Percentiles rank a stretch among this genome's conserved stretches.
phyloP scores from a whole-genome alignment of 257 asterid genomes.

The Solanum gracilifrons region DNA sequence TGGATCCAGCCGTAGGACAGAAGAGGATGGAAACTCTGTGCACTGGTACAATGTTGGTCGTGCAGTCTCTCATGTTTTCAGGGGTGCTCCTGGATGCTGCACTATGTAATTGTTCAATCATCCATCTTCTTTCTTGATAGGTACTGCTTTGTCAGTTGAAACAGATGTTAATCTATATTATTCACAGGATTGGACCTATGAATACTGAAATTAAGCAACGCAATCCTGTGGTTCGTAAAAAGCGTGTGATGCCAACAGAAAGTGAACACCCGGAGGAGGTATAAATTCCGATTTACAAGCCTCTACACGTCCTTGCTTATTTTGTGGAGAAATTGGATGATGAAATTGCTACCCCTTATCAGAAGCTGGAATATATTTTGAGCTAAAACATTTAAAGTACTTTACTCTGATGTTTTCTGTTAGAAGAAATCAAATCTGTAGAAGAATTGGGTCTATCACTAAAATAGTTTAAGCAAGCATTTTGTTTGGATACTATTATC shows the following conservation, averaged over 20 bases:
- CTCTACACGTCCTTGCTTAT: neutral
- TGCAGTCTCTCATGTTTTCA: conserved; percentile 52
- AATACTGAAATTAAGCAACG: conserved; percentile 74
- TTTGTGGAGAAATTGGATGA: neutral
- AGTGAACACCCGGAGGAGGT: conserved; percentile 82
- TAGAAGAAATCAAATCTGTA: neutral
- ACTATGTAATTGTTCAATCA: conserved; percentile 41
- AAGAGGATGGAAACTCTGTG: conserved; percentile 26
- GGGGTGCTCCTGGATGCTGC: conserved; percentile 58
- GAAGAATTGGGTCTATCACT: neutral
- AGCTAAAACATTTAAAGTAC: neutral
- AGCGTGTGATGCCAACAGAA: conserved; percentile 47
- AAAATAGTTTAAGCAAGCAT: neutral
- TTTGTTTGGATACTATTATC: neutral
- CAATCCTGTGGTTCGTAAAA: conserved; percentile 42
- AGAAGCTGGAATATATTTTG: neutral
- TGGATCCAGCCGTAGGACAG: conserved; percentile 39
- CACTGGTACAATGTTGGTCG: conserved; percentile 69
- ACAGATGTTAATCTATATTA: neutral
- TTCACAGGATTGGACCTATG: conserved; percentile 90
- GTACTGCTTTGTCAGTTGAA: neutral
- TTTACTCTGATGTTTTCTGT: neutral
- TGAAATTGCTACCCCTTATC: neutral
- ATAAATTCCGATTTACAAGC: neutral
- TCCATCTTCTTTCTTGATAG: neutral